A percentile compares a stretch with the other conserved stretches of the same genome.
phyloP scores from a whole-genome alignment of 2,329 filamentous ascomycete genomes.

The Botrytis porri region DNA sequence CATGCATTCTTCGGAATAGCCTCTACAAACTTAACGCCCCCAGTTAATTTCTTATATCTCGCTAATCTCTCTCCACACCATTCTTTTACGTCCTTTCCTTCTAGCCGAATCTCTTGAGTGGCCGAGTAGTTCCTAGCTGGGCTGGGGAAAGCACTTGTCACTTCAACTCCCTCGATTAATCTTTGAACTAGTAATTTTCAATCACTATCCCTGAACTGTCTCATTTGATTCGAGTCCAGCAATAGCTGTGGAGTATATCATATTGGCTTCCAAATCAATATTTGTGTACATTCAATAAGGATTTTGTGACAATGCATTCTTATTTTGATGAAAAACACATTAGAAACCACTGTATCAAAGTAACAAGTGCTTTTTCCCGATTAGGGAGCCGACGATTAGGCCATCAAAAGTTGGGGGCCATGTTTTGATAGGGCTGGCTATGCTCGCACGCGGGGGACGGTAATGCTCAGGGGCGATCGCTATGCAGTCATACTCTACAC shows the following conservation, averaged over 20 bases:
- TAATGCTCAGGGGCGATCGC: neutral
- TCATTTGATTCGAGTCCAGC: neutral
- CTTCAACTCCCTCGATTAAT: neutral
- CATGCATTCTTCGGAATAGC: slow-evolving; percentile 68
- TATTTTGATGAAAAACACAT: neutral
- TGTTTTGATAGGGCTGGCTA: neutral
- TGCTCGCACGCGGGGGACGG: neutral
- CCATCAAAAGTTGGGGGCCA: neutral
- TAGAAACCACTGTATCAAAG: neutral
- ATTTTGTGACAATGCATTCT: neutral
- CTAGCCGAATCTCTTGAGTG: neutral
- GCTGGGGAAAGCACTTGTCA: neutral
- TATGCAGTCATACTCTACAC: neutral
- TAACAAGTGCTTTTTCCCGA: neutral
- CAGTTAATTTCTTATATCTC: slow-evolving; percentile 64
- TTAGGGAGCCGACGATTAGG: neutral
- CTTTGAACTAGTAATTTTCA: no score
- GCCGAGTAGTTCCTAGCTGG: neutral
- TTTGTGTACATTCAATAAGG: neutral
- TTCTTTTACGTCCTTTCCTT: slow-evolving; percentile 52
- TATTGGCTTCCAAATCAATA: neutral
- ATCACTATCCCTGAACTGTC: neutral
- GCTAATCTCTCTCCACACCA: slow-evolving; percentile 60
- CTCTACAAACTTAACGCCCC: slow-evolving; percentile 67
- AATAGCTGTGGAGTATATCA: neutral